A percentile compares a stretch with the other conserved stretches of the same genome.
phyloP scores from a whole-genome alignment of 2,329 filamentous ascomycete species.

The Lasiodiplodia theobromae region DNA sequence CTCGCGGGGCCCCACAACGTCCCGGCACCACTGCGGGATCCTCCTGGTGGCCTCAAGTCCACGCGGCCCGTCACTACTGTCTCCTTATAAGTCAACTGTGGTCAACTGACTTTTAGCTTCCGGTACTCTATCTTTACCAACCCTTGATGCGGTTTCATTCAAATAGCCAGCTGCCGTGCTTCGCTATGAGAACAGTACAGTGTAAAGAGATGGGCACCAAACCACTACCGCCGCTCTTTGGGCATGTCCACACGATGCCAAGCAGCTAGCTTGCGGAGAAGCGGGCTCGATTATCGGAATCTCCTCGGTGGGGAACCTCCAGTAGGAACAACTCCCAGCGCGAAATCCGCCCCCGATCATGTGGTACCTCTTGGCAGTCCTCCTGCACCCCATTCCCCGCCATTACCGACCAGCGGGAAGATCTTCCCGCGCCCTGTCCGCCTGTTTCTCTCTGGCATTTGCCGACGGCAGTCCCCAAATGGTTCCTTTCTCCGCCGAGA shows the following conservation, averaged over 20 bases:
- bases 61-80: too few species aligned
- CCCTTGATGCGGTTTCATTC: too few species aligned
- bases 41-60: background rate
- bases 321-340: background rate
- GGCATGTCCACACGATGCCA: background rate
- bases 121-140: too few species aligned
- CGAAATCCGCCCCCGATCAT: background rate
- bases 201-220: too few species aligned
- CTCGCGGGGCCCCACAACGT: background rate
- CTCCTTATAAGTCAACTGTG: too few species aligned
- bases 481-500: background rate
- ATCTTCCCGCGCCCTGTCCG: conserved; percentile 1
- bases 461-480: background rate
- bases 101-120: too few species aligned
- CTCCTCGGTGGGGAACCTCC: too few species aligned
- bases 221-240: too few species aligned
- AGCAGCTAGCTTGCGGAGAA: background rate
- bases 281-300: too few species aligned
- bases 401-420: background rate
- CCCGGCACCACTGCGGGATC: background rate
- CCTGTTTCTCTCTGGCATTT: background rate
- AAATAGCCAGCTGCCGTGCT: too few species aligned
- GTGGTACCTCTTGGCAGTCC: conserved; percentile 2
- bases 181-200: too few species aligned
- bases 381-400: background rate